A percentile compares a stretch with the other conserved stretches of the same genome.
Conservation (phyloP, 2,329 filamentous ascomycete species). For the Diplocarpon rosae region DNA sequence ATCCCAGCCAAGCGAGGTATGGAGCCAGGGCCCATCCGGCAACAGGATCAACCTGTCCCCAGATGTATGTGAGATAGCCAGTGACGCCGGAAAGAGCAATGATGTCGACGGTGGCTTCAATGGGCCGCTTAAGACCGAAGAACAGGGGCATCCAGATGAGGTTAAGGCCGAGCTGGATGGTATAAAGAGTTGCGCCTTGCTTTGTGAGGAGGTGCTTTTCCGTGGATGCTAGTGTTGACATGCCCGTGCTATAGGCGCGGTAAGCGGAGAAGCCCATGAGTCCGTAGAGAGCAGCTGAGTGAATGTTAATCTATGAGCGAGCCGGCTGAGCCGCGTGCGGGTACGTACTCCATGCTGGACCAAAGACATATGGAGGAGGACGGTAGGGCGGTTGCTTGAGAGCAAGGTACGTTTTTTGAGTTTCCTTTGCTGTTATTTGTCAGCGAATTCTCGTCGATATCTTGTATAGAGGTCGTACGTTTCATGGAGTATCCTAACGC, state of each 20-base stretch:
- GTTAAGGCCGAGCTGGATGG: slow-evolving; percentile 75
- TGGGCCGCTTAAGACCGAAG: slow-evolving; percentile 65
- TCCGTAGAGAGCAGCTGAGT: slow-evolving; percentile 43
- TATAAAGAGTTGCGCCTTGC: slow-evolving; percentile 70
- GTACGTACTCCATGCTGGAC: slow-evolving; percentile 48
- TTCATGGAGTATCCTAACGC: slow-evolving; percentile 59
- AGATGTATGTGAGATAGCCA: slow-evolving; percentile 63
- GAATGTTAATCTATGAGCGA: not conserved
- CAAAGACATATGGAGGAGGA: slow-evolving; percentile 51
- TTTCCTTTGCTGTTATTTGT: slow-evolving; percentile 37
- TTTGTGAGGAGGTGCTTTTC: slow-evolving; percentile 35
- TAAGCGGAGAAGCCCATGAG: slow-evolving; percentile 86
- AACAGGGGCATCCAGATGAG: slow-evolving; percentile 88
- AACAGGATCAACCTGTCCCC: slow-evolving; percentile 60
- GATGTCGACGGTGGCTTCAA: slow-evolving; percentile 66
- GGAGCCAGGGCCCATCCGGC: slow-evolving; percentile 68
- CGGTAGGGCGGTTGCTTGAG: slow-evolving; percentile 57
- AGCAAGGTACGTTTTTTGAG: slow-evolving; percentile 49
- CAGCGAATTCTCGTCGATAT: not conserved
- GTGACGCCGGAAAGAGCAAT: slow-evolving; percentile 60
- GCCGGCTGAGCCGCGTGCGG: slow-evolving; percentile 31
- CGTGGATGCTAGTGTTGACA: slow-evolving; percentile 34
- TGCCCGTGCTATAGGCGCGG: slow-evolving; percentile 56
- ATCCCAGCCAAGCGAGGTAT: slow-evolving; percentile 77
- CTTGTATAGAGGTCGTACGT: slow-evolving; percentile 37